Conservation (phyloP, 345 rosid species). For the Linum usitatissimum region DNA sequence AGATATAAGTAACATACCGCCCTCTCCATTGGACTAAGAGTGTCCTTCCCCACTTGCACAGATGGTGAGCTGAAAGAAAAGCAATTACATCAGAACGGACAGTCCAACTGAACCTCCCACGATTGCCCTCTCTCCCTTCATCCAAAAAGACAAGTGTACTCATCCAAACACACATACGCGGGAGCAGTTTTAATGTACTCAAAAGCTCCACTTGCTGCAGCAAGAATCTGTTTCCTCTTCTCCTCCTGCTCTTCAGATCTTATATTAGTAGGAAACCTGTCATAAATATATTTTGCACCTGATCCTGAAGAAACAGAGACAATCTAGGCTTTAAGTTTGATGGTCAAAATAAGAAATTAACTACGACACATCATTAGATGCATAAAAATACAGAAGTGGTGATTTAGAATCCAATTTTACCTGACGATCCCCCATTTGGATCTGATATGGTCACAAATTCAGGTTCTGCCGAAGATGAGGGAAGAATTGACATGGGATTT, state of each 20-base stretch:
- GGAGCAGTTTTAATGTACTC: slow-evolving; percentile 67
- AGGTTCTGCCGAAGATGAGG: slow-evolving; percentile 51
- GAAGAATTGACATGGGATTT: slow-evolving; percentile 69
- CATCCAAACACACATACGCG: slow-evolving; percentile 39
- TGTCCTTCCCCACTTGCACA: slow-evolving; percentile 39
- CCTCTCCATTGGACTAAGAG: slow-evolving; percentile 88
- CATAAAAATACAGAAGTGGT: not conserved
- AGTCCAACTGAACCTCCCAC: slow-evolving; percentile 6
- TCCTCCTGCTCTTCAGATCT: slow-evolving; percentile 92
- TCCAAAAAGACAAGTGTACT: not conserved
- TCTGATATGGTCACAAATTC: slow-evolving; percentile 91
- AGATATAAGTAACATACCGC: slow-evolving; percentile 59
- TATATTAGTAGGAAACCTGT: slow-evolving; percentile 83
- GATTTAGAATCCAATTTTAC: slow-evolving; percentile 27
- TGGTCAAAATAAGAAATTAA: not conserved
- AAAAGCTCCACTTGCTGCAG: slow-evolving; percentile 76
- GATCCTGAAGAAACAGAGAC: slow-evolving; percentile 39
- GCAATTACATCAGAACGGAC: slow-evolving; percentile 6
- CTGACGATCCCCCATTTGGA: slow-evolving; percentile 58
- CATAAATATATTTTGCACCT: slow-evolving; percentile 81
- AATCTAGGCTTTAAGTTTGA: slow-evolving; percentile 12
- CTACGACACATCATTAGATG: not conserved
- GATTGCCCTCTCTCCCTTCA: not conserved
- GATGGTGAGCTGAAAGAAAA: slow-evolving; percentile 59
- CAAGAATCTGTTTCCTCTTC: slow-evolving; percentile 90